These are phyloP conservation scores for Marasmius fiardii DNA, from an alignment of 1,284 basidiomycete species.

Conservation along the genomic window DNA sequence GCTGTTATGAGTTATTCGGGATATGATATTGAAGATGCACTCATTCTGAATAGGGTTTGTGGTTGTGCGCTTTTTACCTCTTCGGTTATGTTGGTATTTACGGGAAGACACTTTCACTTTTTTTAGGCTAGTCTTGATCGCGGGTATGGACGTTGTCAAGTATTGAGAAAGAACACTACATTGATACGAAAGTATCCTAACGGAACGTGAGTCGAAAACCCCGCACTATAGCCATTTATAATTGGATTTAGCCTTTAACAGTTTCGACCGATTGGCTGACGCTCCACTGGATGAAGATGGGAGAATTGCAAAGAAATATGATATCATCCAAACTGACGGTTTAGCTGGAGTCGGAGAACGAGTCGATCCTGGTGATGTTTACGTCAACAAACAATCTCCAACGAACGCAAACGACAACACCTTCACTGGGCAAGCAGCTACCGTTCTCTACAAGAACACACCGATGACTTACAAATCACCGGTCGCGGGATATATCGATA, in stretches of 20 bases:
- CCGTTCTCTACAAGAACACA: conserved; percentile 84
- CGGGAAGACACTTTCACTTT: neutral
- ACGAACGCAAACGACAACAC: conserved; percentile 86
- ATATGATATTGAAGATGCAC: conserved; percentile 99
- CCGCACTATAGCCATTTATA: conserved; percentile 10
- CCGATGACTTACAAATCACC: conserved; percentile 93
- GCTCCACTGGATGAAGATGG: conserved; percentile 85
- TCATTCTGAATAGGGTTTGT: conserved; percentile 89
- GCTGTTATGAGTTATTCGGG: conserved; percentile 99
- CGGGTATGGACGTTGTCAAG: conserved; percentile 97
- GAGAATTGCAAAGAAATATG: conserved; percentile 77
- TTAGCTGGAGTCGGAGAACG: conserved; percentile 94
- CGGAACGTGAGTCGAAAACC: conserved; percentile 73
- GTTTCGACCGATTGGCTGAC: conserved; percentile 92
- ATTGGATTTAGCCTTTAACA: conserved; percentile 24
- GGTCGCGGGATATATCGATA: conserved; percentile 93
- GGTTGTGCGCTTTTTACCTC: neutral
- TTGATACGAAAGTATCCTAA: conserved; percentile 96
- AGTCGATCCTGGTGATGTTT: conserved; percentile 91
- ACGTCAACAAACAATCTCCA: conserved; percentile 96
- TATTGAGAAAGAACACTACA: conserved; percentile 93
- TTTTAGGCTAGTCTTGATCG: conserved; percentile 87
- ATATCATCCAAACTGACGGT: conserved; percentile 90
- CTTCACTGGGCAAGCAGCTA: conserved; percentile 75
- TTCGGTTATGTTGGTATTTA: neutral